Conservation (phyloP, 768 basidiomycete species). For the Lentinula sp. region DNA sequence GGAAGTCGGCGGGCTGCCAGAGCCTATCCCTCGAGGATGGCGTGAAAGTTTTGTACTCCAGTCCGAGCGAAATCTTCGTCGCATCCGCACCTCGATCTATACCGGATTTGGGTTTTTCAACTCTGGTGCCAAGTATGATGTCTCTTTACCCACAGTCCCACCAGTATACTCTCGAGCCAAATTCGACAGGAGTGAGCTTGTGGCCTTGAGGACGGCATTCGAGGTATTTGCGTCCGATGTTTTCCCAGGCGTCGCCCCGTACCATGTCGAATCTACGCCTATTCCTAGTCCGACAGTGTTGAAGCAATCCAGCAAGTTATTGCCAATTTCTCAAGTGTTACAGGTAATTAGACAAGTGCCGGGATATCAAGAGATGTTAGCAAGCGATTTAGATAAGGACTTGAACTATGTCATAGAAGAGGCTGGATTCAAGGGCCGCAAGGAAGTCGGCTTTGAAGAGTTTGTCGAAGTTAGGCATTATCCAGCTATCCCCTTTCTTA, state of each 20-base stretch:
- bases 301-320: conserved; percentile 8
- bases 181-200: conserved; percentile 41
- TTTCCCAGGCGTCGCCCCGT: neutral
- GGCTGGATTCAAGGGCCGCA: conserved; percentile 56
- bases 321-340: conserved; percentile 34
- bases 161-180: conserved; percentile 30
- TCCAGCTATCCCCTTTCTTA: conserved; percentile 4
- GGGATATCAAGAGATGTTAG: conserved; percentile 49
- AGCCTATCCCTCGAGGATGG: conserved; percentile 4
- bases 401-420: conserved; percentile 71
- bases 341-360: conserved; percentile 39
- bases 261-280: neutral
- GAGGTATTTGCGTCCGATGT: conserved; percentile 19
- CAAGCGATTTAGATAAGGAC: conserved; percentile 59
- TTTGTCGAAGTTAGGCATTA: conserved; percentile 68
- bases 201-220: conserved; percentile 32
- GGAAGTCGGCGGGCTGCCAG: neutral
- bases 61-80: neutral
- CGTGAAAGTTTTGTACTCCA: neutral
- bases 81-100: neutral
- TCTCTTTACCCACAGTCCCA: neutral
- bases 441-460: conserved; percentile 71
- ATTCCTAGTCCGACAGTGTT: neutral
- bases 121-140: neutral
- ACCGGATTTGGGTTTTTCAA: neutral